A percentile compares a stretch with the other conserved stretches of the same genome.
Evolutionary conservation across 768 basidiomycete species (phyloP).

Genomic region (Tylopilus rubrobrunneus): DNA sequence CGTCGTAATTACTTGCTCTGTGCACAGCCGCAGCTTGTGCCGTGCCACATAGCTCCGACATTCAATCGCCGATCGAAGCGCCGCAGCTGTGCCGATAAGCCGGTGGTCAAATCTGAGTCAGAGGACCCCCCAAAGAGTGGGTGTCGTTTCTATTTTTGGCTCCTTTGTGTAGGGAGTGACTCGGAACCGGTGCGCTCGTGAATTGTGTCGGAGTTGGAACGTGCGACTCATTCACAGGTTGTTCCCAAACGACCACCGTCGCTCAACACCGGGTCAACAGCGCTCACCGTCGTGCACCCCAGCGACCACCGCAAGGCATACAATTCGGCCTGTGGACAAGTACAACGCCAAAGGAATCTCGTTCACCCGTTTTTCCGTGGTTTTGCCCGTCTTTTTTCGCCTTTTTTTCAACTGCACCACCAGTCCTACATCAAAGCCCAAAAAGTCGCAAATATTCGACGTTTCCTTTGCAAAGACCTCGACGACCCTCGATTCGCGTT

Average conservation of each 20-base stretch:
- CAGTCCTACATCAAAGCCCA: conserved; percentile 2
- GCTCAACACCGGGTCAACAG: conserved; percentile 17
- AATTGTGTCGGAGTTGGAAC: conserved; percentile 34
- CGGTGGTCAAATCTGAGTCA: not conserved
- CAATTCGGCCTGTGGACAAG: not conserved
- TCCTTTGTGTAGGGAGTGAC: conserved; percentile 14
- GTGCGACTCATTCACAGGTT: conserved; percentile 31
- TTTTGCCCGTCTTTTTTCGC: conserved; percentile 16
- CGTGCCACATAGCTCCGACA: conserved; percentile 6
- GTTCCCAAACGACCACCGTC: conserved; percentile 33
- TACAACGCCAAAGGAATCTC: not conserved
- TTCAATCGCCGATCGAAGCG: conserved; percentile 23
- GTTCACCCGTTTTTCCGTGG: conserved; percentile 9
- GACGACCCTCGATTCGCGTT: conserved; percentile 22
- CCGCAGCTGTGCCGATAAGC: conserved; percentile 3
- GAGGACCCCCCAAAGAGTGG: not conserved
- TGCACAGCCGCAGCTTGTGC: conserved; percentile 17
- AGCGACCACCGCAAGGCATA: conserved; percentile 5
- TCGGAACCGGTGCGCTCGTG: conserved; percentile 14
- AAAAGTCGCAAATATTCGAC: conserved; percentile 24
- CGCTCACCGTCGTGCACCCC: conserved; percentile 9
- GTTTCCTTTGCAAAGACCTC: not conserved
- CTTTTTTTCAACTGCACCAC: conserved; percentile 2
- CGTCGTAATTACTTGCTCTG: conserved; percentile 5
- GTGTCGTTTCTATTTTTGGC: not conserved